phyloP scores from a whole-genome alignment of 1,284 basidiomycete species.

The Dichomitus squalens region DNA sequence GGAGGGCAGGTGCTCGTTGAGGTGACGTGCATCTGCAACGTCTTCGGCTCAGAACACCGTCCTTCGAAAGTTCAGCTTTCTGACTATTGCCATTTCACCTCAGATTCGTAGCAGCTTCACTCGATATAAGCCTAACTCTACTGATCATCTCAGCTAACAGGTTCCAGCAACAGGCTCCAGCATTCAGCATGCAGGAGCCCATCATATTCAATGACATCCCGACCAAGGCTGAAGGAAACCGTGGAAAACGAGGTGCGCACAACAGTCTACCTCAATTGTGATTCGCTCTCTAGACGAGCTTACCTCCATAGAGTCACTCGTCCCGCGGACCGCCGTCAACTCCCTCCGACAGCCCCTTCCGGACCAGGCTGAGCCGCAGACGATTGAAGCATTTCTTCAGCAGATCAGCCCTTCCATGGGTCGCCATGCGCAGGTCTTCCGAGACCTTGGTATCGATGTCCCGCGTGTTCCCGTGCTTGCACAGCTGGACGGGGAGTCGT shows the following conservation, averaged over 20 bases:
- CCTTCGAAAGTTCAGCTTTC: too few species aligned
- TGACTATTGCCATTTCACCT: too few species aligned
- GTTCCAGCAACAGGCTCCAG: not conserved
- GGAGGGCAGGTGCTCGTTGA: too few species aligned
- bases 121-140: too few species aligned
- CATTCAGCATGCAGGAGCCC: too few species aligned
- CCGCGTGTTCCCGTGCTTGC: slow-evolving; percentile 13
- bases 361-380: not conserved
- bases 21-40: too few species aligned
- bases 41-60: too few species aligned
- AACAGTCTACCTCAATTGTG: too few species aligned
- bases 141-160: not conserved
- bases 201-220: slow-evolving; percentile 32
- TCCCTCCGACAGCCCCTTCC: not conserved
- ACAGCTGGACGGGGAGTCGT: slow-evolving; percentile 7
- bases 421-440: slow-evolving; percentile 1
- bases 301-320: slow-evolving; percentile 16
- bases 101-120: too few species aligned
- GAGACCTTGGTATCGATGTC: slow-evolving; percentile 7
- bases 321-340: slow-evolving; percentile 8
- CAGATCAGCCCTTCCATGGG: slow-evolving; percentile 2
- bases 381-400: slow-evolving; percentile 6
- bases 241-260: slow-evolving; percentile 2
- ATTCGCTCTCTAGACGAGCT: too few species aligned
- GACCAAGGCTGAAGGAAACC: slow-evolving; percentile 17